phyloP scores from a whole-genome alignment of 352 stramenopile species.

The Pythium folliculosum region DNA sequence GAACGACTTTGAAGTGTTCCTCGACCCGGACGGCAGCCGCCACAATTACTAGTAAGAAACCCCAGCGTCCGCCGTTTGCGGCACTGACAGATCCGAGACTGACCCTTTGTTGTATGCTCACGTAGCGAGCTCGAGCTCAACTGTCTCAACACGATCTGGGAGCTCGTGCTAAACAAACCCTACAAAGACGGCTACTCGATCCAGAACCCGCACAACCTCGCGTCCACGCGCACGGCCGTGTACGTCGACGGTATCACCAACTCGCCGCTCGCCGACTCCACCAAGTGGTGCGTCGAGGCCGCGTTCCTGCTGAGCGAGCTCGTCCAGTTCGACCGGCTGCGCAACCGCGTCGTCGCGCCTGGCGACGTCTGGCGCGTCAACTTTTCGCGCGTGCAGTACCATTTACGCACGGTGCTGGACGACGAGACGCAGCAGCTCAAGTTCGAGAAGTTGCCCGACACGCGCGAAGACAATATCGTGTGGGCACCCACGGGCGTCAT shows the following conservation, averaged over 20 bases:
- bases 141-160: conserved; percentile 91
- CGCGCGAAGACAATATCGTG: conserved; percentile 68
- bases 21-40: conserved; percentile 81
- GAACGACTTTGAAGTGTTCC: conserved; percentile 93
- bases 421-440: conserved; percentile 45
- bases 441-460: conserved; percentile 55
- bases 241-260: conserved; percentile 79
- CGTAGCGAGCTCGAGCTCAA: conserved; percentile 89
- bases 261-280: conserved; percentile 51
- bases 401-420: conserved; percentile 49
- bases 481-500: conserved; percentile 74
- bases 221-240: conserved; percentile 44
- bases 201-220: conserved; percentile 73
- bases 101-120: not conserved
- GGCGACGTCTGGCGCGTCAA: conserved; percentile 87
- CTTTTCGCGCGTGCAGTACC: conserved; percentile 89
- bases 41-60: conserved; percentile 85
- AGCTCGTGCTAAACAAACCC: conserved; percentile 85
- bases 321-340: conserved; percentile 53
- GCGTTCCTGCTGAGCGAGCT: conserved; percentile 71
- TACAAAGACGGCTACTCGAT: conserved; percentile 89
- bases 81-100: not conserved
- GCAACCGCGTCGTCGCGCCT: conserved; percentile 28
- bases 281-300: conserved; percentile 86
- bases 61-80: not conserved